phyloP scores from a whole-genome alignment of 495 filamentous ascomycete genomes.

The Neurospora discreta region DNA sequence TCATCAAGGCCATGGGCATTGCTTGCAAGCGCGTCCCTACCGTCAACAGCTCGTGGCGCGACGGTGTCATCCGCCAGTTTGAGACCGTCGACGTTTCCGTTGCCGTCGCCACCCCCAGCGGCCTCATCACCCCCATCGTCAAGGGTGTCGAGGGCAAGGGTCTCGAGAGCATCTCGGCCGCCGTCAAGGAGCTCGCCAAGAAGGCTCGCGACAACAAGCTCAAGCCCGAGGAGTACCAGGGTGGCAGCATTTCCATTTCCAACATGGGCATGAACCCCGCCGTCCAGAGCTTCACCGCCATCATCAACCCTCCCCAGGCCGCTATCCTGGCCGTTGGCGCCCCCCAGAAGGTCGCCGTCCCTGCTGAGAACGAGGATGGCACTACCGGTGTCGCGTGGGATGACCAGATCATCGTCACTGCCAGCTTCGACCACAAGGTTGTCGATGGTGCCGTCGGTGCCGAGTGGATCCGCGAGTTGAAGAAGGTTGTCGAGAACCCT shows the following conservation, averaged over 20 bases:
- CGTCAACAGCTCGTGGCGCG: constrained; percentile 91
- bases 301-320: constrained; percentile 98
- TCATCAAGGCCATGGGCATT: constrained; percentile 87
- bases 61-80: constrained; percentile 85
- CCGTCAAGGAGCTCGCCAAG: constrained; percentile 92
- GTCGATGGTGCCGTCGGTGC: constrained; percentile 82
- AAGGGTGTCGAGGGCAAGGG: constrained; percentile 74
- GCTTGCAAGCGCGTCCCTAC: constrained; percentile 87
- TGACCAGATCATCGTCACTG: constrained; percentile 90
- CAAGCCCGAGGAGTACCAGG: constrained; percentile 98
- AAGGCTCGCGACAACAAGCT: constrained; percentile 95
- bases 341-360: constrained; percentile 86
- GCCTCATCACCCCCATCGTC: constrained; percentile 97
- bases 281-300: constrained; percentile 94
- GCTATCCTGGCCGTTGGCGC: constrained; percentile 92
- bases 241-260: constrained; percentile 96
- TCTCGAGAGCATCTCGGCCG: constrained; percentile 71
- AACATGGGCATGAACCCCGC: constrained; percentile 99
- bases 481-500: constrained; percentile 95
- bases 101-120: constrained; percentile 85
- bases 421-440: constrained; percentile 96
- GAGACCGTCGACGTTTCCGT: constrained; percentile 84
- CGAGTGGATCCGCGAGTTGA: constrained; percentile 94
- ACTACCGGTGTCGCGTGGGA: constrained; percentile 74
- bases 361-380: constrained; percentile 75